A percentile compares a stretch with the other conserved stretches of the same genome.
Evolutionary conservation across 2,329 filamentous ascomycete genomes (phyloP).

Genomic region (Scedosporium aurantiacum): DNA sequence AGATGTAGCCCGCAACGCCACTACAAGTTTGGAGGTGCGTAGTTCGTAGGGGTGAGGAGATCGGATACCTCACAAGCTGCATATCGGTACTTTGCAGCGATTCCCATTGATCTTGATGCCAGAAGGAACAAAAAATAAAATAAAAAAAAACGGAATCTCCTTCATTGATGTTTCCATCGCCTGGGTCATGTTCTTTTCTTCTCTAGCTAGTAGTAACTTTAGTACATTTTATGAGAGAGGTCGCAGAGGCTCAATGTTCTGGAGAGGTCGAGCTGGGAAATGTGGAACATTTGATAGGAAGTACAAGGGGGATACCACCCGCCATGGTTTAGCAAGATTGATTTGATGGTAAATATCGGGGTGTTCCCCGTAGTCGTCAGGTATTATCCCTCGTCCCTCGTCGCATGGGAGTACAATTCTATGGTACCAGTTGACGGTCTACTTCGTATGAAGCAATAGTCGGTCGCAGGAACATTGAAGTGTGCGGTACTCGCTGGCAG

Average conservation of each 20-base stretch:
- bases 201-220: no score
- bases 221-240: no score
- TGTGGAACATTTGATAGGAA: background rate
- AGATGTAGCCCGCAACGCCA: conserved; percentile 1
- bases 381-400: background rate
- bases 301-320: background rate
- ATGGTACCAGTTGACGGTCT: no score
- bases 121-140: background rate
- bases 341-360: background rate
- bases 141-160: background rate
- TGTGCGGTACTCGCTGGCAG: background rate
- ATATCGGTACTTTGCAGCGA: conserved; percentile 3
- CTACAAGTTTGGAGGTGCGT: background rate
- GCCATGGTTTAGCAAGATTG: background rate
- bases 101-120: background rate
- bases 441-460: background rate
- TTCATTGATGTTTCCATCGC: background rate
- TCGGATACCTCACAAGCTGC: background rate
- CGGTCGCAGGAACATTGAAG: background rate
- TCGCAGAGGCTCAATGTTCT: background rate
- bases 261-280: background rate
- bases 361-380: background rate
- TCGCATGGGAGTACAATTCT: no score
- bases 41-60: background rate
- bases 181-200: no score